Conservation (phyloP, 495 filamentous ascomycete species). For the Letharia lupina region DNA sequence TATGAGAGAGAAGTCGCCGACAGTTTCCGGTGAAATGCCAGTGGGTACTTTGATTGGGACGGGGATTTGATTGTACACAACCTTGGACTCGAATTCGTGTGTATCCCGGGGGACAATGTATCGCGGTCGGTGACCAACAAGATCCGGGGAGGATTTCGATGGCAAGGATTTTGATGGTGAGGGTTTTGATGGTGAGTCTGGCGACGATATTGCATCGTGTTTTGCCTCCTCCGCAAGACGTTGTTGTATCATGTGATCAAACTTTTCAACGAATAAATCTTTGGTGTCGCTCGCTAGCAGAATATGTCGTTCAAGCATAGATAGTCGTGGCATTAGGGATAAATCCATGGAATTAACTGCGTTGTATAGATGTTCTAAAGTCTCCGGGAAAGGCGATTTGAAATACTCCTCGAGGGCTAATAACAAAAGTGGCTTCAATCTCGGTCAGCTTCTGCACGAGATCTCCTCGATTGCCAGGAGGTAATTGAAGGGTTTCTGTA, state of each 20-base stretch:
- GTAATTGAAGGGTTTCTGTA: conserved; percentile 29
- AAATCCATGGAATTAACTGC: conserved; percentile 96
- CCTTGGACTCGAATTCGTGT: conserved; percentile 90
- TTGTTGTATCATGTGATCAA: conserved; percentile 84
- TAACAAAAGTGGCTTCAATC: conserved; percentile 69
- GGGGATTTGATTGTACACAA: conserved; percentile 90
- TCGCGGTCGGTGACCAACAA: conserved; percentile 44
- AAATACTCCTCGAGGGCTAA: conserved; percentile 98
- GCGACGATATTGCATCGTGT: conserved; percentile 24
- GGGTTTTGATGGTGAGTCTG: conserved; percentile 29
- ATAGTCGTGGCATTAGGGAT: conserved; percentile 83
- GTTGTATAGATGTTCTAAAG: conserved; percentile 79
- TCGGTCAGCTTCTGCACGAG: conserved; percentile 10
- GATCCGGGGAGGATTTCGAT: conserved; percentile 28
- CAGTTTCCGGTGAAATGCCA: conserved; percentile 86
- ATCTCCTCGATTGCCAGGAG: not conserved
- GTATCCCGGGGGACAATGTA: conserved; percentile 82
- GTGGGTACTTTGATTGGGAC: conserved; percentile 94
- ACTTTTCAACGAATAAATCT: conserved; percentile 96
- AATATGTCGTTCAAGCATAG: conserved; percentile 73
- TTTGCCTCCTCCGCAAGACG: conserved; percentile 42
- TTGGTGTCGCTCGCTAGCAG: conserved; percentile 86
- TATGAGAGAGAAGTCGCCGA: conserved; percentile 94
- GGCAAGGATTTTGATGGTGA: conserved; percentile 26
- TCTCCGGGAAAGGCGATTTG: conserved; percentile 81